These are phyloP conservation scores for Scenedesmus sp. DNA, from an alignment of 163 green algal species.

Conservation along the genomic window DNA sequence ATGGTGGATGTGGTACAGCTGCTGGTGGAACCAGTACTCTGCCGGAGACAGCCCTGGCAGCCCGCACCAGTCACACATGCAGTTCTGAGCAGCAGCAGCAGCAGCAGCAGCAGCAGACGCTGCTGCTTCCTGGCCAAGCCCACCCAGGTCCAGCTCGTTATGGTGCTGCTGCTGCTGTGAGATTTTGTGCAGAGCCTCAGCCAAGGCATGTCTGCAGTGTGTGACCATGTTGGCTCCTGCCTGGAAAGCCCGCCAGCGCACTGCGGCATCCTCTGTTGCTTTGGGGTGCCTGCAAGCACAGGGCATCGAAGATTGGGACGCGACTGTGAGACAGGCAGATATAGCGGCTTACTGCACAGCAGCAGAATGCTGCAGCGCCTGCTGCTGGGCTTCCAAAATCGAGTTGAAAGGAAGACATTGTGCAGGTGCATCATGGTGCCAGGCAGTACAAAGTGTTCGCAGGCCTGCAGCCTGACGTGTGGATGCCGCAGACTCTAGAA, in stretches of 20 bases:
- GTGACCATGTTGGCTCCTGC: slow-evolving; percentile 43
- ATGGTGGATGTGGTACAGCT: slow-evolving; percentile 46
- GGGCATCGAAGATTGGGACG: no score
- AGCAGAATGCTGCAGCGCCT: no score
- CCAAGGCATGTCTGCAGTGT: slow-evolving; percentile 12
- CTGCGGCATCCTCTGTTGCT: slow-evolving; percentile 19
- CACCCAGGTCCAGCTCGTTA: background rate
- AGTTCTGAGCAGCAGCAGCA: background rate
- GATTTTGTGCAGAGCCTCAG: background rate
- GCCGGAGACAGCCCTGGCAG: slow-evolving; percentile 24
- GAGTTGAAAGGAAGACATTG: no score
- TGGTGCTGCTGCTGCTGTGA: slow-evolving; percentile 21
- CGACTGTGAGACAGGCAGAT: background rate
- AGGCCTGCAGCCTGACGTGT: no score
- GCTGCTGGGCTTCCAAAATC: no score
- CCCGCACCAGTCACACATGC: slow-evolving; percentile 35
- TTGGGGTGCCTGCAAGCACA: slow-evolving; percentile 10
- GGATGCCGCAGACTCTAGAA: no score
- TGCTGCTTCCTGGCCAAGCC: no score
- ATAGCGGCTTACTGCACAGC: no score
- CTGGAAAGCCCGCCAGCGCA: slow-evolving; percentile 36
- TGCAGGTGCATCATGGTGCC: no score
- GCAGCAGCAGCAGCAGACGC: background rate
- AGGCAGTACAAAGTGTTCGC: no score
- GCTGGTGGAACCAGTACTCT: slow-evolving; percentile 43